A percentile compares a stretch with the other conserved stretches of the same genome.
Evolutionary conservation across 1,284 basidiomycete species (phyloP).

Genomic region (Puccinia triticina): DNA sequence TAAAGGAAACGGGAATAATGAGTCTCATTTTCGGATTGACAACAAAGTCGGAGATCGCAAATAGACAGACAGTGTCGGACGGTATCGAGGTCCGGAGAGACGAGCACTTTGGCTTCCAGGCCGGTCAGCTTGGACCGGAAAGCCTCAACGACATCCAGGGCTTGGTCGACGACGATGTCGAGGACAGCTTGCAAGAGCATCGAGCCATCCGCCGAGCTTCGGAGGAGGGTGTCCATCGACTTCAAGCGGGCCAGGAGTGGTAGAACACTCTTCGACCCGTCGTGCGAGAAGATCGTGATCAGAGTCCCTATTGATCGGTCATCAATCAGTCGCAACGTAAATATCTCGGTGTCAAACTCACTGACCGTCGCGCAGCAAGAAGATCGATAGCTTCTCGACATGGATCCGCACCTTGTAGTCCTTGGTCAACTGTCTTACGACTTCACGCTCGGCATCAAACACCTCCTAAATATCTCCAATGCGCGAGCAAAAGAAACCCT

Average conservation of each 20-base stretch:
- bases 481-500: background rate
- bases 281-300: constrained; percentile 53
- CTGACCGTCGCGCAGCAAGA: constrained; percentile 50
- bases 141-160: constrained; percentile 51
- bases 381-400: constrained; percentile 49
- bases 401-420: constrained; percentile 44
- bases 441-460: constrained; percentile 46
- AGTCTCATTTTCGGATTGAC: background rate
- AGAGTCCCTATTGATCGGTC: constrained; percentile 48
- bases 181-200: constrained; percentile 54
- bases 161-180: constrained; percentile 54
- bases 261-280: constrained; percentile 38
- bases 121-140: constrained; percentile 52
- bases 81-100: constrained; percentile 52
- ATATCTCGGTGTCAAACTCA: background rate
- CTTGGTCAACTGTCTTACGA: constrained; percentile 28
- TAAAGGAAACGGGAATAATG: background rate
- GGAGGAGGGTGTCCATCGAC: constrained; percentile 51
- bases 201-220: constrained; percentile 52
- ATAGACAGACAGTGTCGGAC: constrained; percentile 52
- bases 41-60: background rate
- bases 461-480: constrained; percentile 20
- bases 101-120: constrained; percentile 53
- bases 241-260: constrained; percentile 47
- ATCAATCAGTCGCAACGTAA: no score